phyloP scores from a whole-genome alignment of 257 asterid species.

The Lycium ferocissimum region DNA sequence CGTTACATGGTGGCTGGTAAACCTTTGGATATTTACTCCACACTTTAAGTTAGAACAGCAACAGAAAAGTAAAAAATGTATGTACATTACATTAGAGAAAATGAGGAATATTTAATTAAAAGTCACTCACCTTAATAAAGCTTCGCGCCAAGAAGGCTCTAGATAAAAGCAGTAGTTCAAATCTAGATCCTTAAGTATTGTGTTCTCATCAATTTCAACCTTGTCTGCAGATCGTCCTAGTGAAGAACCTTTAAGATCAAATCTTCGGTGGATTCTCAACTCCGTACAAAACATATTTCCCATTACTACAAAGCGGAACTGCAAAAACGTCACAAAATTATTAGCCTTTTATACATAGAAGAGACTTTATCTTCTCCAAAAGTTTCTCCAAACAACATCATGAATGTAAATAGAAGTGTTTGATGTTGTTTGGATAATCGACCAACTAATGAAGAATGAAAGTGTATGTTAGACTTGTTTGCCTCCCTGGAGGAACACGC shows the following conservation, averaged over 20 bases:
- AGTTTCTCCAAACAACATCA: neutral
- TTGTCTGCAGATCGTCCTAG: conserved; percentile 96
- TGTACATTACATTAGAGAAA: neutral
- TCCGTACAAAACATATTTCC: conserved; percentile 99
- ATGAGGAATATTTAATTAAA: conserved; percentile 8
- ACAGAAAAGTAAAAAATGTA: neutral
- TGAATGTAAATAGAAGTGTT: neutral
- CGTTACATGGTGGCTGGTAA: neutral
- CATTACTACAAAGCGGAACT: conserved; percentile 97
- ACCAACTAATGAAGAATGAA: neutral
- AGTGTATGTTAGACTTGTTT: neutral
- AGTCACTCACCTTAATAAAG: conserved; percentile 68
- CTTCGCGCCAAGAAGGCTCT: conserved; percentile 88
- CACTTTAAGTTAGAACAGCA: neutral
- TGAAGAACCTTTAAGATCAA: conserved; percentile 94
- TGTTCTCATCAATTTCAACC: conserved; percentile 88
- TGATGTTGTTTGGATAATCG: neutral
- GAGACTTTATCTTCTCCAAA: neutral
- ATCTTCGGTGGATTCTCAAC: conserved; percentile 88
- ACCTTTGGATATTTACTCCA: neutral
- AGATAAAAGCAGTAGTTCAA: conserved; percentile 91
- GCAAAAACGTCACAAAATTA: conserved; percentile 38
- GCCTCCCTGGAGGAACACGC: neutral
- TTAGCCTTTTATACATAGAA: neutral
- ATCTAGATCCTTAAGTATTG: conserved; percentile 96